Percentiles rank a stretch among this genome's conserved stretches.
Evolutionary conservation across 495 filamentous ascomycete genomes (phyloP).

Genomic region (Penicillium canescens): DNA sequence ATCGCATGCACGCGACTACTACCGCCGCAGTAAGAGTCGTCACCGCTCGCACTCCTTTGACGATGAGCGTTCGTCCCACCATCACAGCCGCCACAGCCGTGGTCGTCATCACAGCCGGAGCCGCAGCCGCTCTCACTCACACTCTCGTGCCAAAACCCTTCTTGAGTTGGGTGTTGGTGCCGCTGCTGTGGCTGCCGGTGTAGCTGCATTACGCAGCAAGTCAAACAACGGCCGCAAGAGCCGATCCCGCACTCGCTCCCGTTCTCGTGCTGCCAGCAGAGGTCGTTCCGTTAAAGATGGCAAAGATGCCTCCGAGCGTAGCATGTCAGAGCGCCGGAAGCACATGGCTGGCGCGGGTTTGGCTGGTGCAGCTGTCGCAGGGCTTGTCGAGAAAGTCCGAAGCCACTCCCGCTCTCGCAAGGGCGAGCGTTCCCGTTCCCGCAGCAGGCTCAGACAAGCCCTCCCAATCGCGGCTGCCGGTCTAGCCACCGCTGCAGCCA

Average conservation of each 20-base stretch:
- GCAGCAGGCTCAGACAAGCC: slow-evolving; percentile 60
- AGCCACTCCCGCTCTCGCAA: slow-evolving; percentile 67
- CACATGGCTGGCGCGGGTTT: slow-evolving; percentile 76
- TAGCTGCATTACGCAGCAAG: slow-evolving; percentile 68
- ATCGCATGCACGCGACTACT: slow-evolving; percentile 69
- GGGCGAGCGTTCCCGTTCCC: slow-evolving; percentile 52
- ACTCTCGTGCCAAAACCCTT: slow-evolving; percentile 57
- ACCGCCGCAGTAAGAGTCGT: slow-evolving; percentile 60
- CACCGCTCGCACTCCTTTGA: slow-evolving; percentile 50
- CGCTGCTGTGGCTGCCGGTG: slow-evolving; percentile 77
- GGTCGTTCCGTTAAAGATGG: slow-evolving; percentile 27
- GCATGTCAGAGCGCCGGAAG: slow-evolving; percentile 61
- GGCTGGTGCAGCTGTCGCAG: slow-evolving; percentile 76
- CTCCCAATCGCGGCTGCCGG: slow-evolving; percentile 73
- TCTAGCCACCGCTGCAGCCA: slow-evolving; percentile 73
- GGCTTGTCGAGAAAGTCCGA: slow-evolving; percentile 70
- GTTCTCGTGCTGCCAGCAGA: slow-evolving; percentile 51
- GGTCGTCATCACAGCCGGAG: slow-evolving; percentile 39
- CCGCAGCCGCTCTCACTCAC: slow-evolving; percentile 57
- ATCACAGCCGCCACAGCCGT: slow-evolving; percentile 36
- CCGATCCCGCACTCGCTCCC: slow-evolving; percentile 59
- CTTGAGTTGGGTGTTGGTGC: slow-evolving; percentile 77
- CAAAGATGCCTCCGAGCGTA: slow-evolving; percentile 41
- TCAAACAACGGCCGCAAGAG: slow-evolving; percentile 70
- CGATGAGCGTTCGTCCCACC: slow-evolving; percentile 45